These are phyloP conservation scores for Colletotrichum viniferum DNA, from an alignment of 2,329 filamentous ascomycete species.

Conservation along the genomic window DNA sequence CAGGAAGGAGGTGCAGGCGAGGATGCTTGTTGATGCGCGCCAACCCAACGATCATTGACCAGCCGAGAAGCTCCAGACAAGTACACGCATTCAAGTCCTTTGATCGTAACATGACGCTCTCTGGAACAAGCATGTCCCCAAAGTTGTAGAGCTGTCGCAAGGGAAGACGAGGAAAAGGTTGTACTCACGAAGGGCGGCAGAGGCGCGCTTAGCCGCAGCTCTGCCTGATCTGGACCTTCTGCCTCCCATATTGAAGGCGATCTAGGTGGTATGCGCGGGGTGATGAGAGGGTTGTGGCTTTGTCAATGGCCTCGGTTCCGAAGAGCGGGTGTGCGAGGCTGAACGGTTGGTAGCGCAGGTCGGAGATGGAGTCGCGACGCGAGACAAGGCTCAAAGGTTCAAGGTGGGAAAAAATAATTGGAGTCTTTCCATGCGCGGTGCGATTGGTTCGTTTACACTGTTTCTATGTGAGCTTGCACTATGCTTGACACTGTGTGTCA, in stretches of 20 bases:
- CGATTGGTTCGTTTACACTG: not conserved
- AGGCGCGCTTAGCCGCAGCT: conserved; percentile 58
- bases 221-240: conserved; percentile 48
- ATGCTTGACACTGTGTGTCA: accelerated
- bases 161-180: not conserved
- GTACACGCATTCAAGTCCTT: not conserved
- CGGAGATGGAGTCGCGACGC: conserved; percentile 20
- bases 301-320: not conserved
- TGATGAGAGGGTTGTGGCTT: not conserved
- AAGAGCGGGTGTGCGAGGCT: not conserved
- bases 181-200: conserved; percentile 55
- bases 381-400: conserved; percentile 3
- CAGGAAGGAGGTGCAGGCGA: not conserved
- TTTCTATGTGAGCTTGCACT: accelerated
- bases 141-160: not conserved
- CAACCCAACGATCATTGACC: not conserved
- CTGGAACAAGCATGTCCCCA: conserved; percentile 31
- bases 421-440: not conserved
- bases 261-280: not conserved
- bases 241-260: conserved; percentile 8
- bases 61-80: not conserved
- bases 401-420: conserved; percentile 10
- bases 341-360: conserved; percentile 4
- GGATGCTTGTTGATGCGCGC: not conserved
- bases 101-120: not conserved